A percentile compares a stretch with the other conserved stretches of the same genome.
These are phyloP conservation scores for Salix exigua DNA, from an alignment of 345 rosid species.

Conservation along the genomic window DNA sequence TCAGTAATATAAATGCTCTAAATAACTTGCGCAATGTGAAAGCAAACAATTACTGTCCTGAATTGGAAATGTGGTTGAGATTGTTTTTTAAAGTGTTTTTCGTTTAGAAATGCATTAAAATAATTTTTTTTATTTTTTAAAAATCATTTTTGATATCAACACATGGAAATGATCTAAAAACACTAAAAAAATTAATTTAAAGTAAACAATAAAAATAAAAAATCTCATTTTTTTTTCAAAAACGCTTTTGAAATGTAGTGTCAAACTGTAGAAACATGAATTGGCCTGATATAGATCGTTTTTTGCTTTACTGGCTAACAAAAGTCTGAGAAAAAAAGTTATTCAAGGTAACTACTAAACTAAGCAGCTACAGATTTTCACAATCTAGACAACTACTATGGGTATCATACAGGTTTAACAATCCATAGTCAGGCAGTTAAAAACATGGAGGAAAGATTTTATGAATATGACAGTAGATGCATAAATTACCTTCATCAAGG, in stretches of 20 bases:
- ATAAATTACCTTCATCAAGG: conserved; percentile 75
- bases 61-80: no score
- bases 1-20: not conserved
- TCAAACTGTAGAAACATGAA: no score
- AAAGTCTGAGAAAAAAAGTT: not conserved
- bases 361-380: not conserved
- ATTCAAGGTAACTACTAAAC: not conserved
- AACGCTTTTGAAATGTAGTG: rapidly evolving
- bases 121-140: no score
- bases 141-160: no score
- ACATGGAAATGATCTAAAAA: no score
- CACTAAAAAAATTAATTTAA: no score
- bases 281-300: not conserved
- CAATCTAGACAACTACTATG: not conserved
- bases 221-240: no score
- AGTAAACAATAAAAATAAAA: no score
- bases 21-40: not conserved
- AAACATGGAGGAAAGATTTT: not conserved
- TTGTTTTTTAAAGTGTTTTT: no score
- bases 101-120: no score
- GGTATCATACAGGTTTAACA: not conserved
- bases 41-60: not conserved
- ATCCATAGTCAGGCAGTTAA: not conserved
- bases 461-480: not conserved
- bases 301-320: not conserved